Evolutionary conservation across 2,329 filamentous ascomycete genomes (phyloP), one percentile per base, ranked within the genome.

Genomic region (Huntiella savannae): DNA sequence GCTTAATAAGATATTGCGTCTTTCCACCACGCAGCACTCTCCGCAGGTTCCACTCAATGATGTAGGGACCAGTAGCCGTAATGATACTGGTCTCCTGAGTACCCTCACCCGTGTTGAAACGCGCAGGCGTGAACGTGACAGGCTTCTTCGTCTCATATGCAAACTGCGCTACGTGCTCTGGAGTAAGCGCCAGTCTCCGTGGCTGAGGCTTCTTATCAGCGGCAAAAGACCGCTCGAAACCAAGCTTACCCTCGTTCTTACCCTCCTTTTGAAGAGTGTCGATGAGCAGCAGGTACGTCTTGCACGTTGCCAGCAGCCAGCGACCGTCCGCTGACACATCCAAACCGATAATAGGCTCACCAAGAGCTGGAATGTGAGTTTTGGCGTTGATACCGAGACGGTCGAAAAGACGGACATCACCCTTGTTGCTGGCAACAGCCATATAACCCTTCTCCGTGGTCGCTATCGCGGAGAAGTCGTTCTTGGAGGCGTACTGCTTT

Each of bases 361-460:
- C 91, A 11, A 98, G 76, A 4, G 91, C 91, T 3, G 91, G 91
- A 48, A 98, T 87, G 52, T 92, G 83, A 0, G 91, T 96, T 71
- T 98, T 98, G 35, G 91, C 91, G 54, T 94, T 92, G 64, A 96
- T 92, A 11, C 91, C 91, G 2, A 98, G 75, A 13, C 87, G 82
- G 60, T 98, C 91, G 56, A 98, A 98, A 55, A 98, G 76, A 46
- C 91, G 84, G 51, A 98, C 86, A 54, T 98, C 91, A 55, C 91
- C 91, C 68, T 98, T 98, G 66, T 93, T 93, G 45, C 86, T 95
- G 0, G 91, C 88, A 5, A 98, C 87, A 4, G 91, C 91, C 52
- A 98, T 86, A 58, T 95, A 92, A 8, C 91, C 91, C 64, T 96
- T 88, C 57, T 93, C 86, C 0, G 91, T 98, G 0, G 91, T 96